Percentiles rank a stretch among this genome's conserved stretches.
These are phyloP conservation scores for Cryptococcus sp. DNA, from an alignment of 1,284 basidiomycete genomes.

Conservation along the genomic window DNA sequence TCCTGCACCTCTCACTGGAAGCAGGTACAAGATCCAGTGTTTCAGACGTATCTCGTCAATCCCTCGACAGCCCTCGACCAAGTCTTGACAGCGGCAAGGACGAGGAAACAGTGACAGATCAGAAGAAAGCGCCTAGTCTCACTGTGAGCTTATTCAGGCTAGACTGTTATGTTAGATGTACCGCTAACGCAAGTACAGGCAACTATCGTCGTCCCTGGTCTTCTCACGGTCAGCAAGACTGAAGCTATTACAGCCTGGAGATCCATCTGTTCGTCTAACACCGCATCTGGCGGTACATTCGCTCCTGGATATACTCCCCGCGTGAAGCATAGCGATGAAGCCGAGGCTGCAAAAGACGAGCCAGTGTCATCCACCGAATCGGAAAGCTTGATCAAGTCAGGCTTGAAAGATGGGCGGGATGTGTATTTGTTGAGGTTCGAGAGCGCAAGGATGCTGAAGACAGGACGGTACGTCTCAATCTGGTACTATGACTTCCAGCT, in stretches of 20 bases:
- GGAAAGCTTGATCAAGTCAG: constrained; percentile 1
- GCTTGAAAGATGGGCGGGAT: constrained; percentile 45
- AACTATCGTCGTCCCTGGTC: constrained; percentile 51
- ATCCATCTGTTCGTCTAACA: constrained; percentile 25
- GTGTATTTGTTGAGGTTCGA: constrained; percentile 48
- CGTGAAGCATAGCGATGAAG: constrained; percentile 1
- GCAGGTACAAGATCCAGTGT: constrained; percentile 10
- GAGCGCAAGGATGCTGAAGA: constrained; percentile 47
- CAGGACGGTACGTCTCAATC: constrained; percentile 32
- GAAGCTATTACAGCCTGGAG: constrained; percentile 50
- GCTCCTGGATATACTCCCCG: constrained; percentile 13
- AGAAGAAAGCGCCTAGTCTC: constrained; percentile 39
- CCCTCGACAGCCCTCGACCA: constrained; percentile 10
- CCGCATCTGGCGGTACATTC: constrained; percentile 2
- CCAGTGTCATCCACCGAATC: neutral
- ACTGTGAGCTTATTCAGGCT: constrained; percentile 27
- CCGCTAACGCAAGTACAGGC: constrained; percentile 19
- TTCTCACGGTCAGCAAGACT: constrained; percentile 46
- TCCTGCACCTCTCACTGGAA: constrained; percentile 22
- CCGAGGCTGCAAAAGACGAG: constrained; percentile 1
- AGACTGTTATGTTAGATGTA: neutral
- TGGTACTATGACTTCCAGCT: neutral
- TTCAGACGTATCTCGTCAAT: constrained; percentile 2
- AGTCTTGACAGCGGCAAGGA: constrained; percentile 22
- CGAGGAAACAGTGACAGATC: constrained; percentile 22